Conservation (phyloP, 2,329 filamentous ascomycete species). For the Fusarium liriodendri region DNA sequence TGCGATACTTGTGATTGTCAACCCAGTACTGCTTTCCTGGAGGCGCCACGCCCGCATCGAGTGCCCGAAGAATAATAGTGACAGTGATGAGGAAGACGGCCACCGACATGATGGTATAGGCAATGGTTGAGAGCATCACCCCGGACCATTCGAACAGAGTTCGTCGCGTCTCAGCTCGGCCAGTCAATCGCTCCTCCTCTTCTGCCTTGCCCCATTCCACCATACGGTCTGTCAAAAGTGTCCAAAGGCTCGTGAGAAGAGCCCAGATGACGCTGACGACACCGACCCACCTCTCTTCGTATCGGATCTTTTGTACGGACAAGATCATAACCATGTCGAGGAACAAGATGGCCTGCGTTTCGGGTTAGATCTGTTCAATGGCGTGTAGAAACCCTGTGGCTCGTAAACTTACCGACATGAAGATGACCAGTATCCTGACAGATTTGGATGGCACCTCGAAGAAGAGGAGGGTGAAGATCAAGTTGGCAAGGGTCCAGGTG, state of each 20-base stretch:
- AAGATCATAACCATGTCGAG: constrained; percentile 84
- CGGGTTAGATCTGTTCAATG: constrained; percentile 27
- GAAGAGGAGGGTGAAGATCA: constrained; percentile 84
- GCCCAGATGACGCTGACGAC: constrained; percentile 86
- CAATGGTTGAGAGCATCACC: constrained; percentile 79
- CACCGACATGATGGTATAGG: constrained; percentile 75
- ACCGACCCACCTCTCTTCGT: constrained; percentile 94
- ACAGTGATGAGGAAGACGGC: constrained; percentile 81
- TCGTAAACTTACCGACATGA: constrained; percentile 62
- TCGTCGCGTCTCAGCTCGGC: constrained; percentile 85
- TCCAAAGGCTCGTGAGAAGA: constrained; percentile 81
- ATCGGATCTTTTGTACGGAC: constrained; percentile 76
- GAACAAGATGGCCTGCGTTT: constrained; percentile 46
- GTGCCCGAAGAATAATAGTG: constrained; percentile 81
- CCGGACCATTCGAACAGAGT: constrained; percentile 86
- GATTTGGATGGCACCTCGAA: constrained; percentile 86
- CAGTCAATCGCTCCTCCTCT: constrained; percentile 92
- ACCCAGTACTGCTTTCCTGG: constrained; percentile 84
- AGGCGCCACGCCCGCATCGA: constrained; percentile 79
- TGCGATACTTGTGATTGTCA: constrained; percentile 83
- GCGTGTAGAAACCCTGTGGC: background rate
- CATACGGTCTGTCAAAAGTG: constrained; percentile 80
- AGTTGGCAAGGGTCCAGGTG: constrained; percentile 79
- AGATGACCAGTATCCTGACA: constrained; percentile 77
- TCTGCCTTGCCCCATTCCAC: constrained; percentile 93